These are phyloP conservation scores for Fusarium vanettenii DNA, from an alignment of 2,329 filamentous ascomycete genomes.

Conservation along the genomic window DNA sequence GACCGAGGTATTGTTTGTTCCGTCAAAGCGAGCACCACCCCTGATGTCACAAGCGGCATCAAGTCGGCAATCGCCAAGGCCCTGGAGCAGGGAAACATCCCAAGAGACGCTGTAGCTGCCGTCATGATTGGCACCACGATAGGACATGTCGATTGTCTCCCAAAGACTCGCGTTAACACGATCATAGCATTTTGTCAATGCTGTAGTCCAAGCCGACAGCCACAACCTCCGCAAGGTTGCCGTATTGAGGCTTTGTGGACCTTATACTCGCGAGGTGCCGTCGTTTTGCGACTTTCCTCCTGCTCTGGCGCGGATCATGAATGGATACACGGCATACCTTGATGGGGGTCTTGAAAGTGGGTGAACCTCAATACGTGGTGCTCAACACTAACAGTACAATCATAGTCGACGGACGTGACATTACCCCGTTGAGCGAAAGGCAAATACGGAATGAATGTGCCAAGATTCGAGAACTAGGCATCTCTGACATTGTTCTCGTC, in stretches of 20 bases:
- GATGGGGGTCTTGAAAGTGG: conserved; percentile 51
- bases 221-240: conserved; percentile 60
- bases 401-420: background rate
- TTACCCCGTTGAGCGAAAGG: background rate
- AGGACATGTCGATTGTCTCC: background rate
- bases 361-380: background rate
- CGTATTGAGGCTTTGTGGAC: conserved; percentile 63
- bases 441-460: background rate
- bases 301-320: conserved; percentile 57
- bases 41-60: conserved; percentile 59
- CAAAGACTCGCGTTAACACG: background rate
- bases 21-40: conserved; percentile 60
- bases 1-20: conserved; percentile 57
- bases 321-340: conserved; percentile 55
- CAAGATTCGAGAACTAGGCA: background rate
- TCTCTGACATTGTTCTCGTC: background rate
- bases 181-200: conserved; percentile 61
- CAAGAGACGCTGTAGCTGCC: conserved; percentile 52
- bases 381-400: background rate
- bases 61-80: conserved; percentile 56
- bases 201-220: conserved; percentile 63
- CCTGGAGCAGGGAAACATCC: conserved; percentile 47
- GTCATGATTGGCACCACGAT: conserved; percentile 55
- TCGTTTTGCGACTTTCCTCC: conserved; percentile 63
- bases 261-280: conserved; percentile 60